Evolutionary conservation across 306 rosid genomes (phyloP).

Genomic region (Pachyrhizus erosus): DNA sequence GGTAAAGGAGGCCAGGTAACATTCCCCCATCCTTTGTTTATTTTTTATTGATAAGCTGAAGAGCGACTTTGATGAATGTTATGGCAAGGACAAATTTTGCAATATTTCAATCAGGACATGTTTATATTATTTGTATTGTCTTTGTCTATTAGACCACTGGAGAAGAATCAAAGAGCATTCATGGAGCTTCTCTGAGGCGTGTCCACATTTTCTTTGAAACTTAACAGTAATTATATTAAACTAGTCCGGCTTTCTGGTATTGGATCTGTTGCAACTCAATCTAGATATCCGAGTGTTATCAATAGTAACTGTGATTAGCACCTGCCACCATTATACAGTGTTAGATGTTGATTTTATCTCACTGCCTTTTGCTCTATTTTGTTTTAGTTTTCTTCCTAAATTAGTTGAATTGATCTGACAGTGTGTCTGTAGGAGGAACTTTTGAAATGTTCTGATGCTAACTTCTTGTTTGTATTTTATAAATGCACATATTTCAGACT

Average conservation of each 20-base stretch:
- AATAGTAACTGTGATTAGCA: neutral
- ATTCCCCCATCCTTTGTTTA: neutral
- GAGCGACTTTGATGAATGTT: slow-evolving; percentile 16
- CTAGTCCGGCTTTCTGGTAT: neutral
- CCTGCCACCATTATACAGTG: neutral
- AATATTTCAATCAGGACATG: neutral
- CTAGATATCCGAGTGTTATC: neutral
- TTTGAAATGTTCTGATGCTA: slow-evolving; percentile 10
- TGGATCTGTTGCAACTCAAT: neutral
- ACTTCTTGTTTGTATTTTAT: slow-evolving; percentile 20
- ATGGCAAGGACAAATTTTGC: neutral
- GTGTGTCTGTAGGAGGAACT: neutral
- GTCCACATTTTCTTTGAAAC: slow-evolving; percentile 25
- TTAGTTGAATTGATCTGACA: neutral
- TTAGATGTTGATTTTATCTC: slow-evolving; percentile 18
- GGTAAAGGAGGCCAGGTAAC: slow-evolving; percentile 99
- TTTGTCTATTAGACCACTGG: neutral
- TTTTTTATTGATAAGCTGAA: slow-evolving; percentile 25
- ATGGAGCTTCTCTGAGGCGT: neutral
- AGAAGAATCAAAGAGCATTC: neutral
- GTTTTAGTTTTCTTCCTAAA: slow-evolving; percentile 6
- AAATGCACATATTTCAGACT: slow-evolving; percentile 65
- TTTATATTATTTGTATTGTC: slow-evolving; percentile 8
- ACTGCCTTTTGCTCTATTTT: neutral
- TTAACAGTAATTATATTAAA: neutral